Conservation (phyloP, 371 early-diverging fungal species). For the Batkoa obscura region DNA sequence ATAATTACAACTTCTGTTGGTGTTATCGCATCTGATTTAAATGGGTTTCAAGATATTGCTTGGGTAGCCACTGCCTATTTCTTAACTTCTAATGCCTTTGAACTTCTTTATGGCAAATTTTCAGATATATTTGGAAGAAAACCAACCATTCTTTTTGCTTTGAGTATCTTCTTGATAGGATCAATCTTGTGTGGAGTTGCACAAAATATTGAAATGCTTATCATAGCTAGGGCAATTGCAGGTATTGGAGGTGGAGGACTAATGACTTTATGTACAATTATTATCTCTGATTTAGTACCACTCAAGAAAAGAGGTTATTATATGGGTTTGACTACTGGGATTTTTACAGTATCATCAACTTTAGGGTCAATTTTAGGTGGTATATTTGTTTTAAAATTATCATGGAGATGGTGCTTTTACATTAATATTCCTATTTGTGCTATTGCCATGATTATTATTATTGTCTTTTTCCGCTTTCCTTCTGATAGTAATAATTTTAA, state of each 20-base stretch:
- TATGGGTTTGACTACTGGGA: slow-evolving; percentile 1
- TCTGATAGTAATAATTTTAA: slow-evolving; percentile 12
- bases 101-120: slow-evolving; percentile 38
- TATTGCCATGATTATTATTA: slow-evolving; percentile 10
- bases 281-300: slow-evolving; percentile 14
- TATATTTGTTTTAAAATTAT: slow-evolving; percentile 17
- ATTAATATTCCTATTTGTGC: slow-evolving; percentile 16
- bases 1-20: slow-evolving; percentile 60
- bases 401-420: slow-evolving; percentile 29
- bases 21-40: slow-evolving; percentile 43
- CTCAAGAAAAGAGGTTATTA: not conserved
- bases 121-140: slow-evolving; percentile 52
- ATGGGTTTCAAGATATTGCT: slow-evolving; percentile 28
- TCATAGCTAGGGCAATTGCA: slow-evolving; percentile 38
- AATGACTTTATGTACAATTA: slow-evolving; percentile 23
- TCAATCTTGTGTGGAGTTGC: slow-evolving; percentile 42
- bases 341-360: slow-evolving; percentile 20
- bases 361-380: slow-evolving; percentile 27
- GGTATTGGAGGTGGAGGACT: slow-evolving; percentile 49
- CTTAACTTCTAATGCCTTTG: slow-evolving; percentile 23
- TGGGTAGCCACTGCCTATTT: slow-evolving; percentile 45
- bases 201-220: slow-evolving; percentile 38
- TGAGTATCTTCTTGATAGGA: slow-evolving; percentile 36
- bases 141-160: slow-evolving; percentile 31
- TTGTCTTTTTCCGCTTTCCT: slow-evolving; percentile 14